These are phyloP conservation scores for Typha latifolia DNA, from an alignment of 176 grass and related monocot species.

Conservation along the genomic window DNA sequence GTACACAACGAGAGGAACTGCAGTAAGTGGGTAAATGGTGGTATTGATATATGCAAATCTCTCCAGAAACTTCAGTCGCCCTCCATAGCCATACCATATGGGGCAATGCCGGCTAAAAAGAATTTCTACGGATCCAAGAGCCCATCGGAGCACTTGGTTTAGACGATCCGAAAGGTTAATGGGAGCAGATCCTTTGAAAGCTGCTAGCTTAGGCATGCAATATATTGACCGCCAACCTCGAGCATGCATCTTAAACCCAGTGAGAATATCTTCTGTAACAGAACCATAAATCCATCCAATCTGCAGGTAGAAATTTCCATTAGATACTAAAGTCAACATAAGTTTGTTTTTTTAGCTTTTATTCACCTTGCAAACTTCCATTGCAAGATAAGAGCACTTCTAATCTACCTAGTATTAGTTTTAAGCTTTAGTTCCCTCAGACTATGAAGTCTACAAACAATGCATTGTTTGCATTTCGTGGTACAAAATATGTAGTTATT, in stretches of 20 bases:
- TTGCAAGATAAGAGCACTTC: too few species aligned
- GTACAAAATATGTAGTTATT: too few species aligned
- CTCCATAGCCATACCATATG: conserved; percentile 84
- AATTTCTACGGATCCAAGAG: conserved; percentile 87
- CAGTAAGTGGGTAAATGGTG: conserved; percentile 81
- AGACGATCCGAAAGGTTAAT: conserved; percentile 90
- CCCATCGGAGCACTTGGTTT: conserved; percentile 90
- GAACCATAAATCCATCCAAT: conserved; percentile 98
- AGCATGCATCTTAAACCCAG: conserved; percentile 92
- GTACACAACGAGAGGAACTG: conserved; percentile 68
- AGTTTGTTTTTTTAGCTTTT: too few species aligned
- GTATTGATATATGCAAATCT: conserved; percentile 89
- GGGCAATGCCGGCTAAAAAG: conserved; percentile 89
- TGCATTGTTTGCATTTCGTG: too few species aligned
- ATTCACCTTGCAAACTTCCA: too few species aligned
- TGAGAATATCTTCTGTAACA: conserved; percentile 91
- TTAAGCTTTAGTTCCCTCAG: too few species aligned
- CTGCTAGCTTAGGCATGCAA: conserved; percentile 75
- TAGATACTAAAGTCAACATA: neutral
- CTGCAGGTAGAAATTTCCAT: conserved; percentile 22
- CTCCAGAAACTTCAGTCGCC: conserved; percentile 75
- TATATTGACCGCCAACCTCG: conserved; percentile 83
- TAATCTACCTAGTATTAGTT: too few species aligned
- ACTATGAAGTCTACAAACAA: too few species aligned
- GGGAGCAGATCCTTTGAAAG: conserved; percentile 85